Evolutionary conservation across 805 yeast species (phyloP).

Genomic region (Saturnispora dispora): DNA sequence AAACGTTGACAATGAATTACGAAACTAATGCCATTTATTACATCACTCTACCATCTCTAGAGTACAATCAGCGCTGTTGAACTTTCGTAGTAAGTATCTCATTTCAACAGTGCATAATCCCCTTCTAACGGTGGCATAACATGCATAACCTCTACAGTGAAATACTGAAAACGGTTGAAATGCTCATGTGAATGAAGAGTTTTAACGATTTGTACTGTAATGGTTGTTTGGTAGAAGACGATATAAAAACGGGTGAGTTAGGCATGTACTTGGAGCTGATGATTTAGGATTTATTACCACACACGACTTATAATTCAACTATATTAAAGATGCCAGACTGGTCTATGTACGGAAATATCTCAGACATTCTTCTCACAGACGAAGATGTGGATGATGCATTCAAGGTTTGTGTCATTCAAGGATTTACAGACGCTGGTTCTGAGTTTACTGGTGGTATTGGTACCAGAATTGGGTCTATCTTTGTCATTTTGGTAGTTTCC

Average conservation of each 20-base stretch:
- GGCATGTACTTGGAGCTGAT: background rate
- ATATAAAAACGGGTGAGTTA: background rate
- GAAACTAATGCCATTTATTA: too few relatives aligned
- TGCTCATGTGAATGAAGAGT: background rate
- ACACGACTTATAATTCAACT: too few relatives aligned
- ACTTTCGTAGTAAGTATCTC: too few relatives aligned
- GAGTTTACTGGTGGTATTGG: conserved; percentile 21
- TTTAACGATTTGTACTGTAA: background rate
- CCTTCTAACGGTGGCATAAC: background rate
- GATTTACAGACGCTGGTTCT: conserved; percentile 14
- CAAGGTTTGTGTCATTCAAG: conserved; percentile 17
- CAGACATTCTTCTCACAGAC: conserved; percentile 9
- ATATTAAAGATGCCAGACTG: conserved; percentile 10
- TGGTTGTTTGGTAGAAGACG: background rate
- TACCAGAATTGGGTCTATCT: conserved; percentile 47
- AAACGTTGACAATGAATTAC: too few relatives aligned
- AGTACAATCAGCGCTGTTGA: too few relatives aligned
- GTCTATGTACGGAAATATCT: conserved; percentile 9
- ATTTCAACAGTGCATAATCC: too few relatives aligned
- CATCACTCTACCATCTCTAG: too few relatives aligned
- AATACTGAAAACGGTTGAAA: background rate
- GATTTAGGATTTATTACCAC: too few relatives aligned
- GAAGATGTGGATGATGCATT: conserved; percentile 14
- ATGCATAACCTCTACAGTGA: conserved; percentile 4
- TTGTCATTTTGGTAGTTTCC: conserved; percentile 49